Percentiles rank a stretch among this genome's conserved stretches.
Conservation (phyloP, 2,329 filamentous ascomycete species). For the Rosellinia necatrix region DNA sequence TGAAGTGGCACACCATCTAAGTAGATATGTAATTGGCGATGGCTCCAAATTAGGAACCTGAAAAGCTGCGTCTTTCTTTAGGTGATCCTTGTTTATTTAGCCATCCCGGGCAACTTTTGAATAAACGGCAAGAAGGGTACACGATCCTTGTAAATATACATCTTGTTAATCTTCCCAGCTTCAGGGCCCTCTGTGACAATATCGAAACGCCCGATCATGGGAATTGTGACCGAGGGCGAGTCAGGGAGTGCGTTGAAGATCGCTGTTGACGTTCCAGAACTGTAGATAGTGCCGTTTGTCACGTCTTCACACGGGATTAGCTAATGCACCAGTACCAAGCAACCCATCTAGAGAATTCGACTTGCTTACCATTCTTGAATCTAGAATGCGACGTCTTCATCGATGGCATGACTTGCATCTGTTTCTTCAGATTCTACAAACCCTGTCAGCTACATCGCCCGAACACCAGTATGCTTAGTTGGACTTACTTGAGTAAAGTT, state of each 20-base stretch:
- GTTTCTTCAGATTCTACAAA: slow-evolving; percentile 7
- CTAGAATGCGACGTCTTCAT: slow-evolving; percentile 14
- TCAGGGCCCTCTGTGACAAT: slow-evolving; percentile 10
- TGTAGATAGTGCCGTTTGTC: slow-evolving; percentile 9
- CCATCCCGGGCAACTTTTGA: slow-evolving; percentile 11
- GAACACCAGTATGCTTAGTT: no score
- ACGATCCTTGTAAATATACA: slow-evolving; percentile 18
- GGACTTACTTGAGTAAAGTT: slow-evolving; percentile 7
- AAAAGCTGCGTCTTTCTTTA: no score
- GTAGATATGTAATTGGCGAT: no score
- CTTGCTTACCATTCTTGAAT: slow-evolving; percentile 15
- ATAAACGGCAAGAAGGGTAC: slow-evolving; percentile 14
- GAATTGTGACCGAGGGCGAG: slow-evolving; percentile 13
- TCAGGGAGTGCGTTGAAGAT: slow-evolving; percentile 6
- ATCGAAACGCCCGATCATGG: slow-evolving; percentile 12
- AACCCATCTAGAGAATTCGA: neutral
- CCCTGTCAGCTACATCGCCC: neutral
- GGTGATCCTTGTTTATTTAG: neutral
- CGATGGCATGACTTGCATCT: slow-evolving; percentile 12
- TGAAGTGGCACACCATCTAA: no score
- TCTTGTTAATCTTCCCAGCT: slow-evolving; percentile 5
- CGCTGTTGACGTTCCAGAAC: slow-evolving; percentile 10
- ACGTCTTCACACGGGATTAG: no score
- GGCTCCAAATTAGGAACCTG: no score
- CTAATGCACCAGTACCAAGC: no score